Evolutionary conservation across 1,139 yeast genomes (phyloP), one percentile per base, ranked within the genome.

Genomic region (Pichia sp.): DNA sequence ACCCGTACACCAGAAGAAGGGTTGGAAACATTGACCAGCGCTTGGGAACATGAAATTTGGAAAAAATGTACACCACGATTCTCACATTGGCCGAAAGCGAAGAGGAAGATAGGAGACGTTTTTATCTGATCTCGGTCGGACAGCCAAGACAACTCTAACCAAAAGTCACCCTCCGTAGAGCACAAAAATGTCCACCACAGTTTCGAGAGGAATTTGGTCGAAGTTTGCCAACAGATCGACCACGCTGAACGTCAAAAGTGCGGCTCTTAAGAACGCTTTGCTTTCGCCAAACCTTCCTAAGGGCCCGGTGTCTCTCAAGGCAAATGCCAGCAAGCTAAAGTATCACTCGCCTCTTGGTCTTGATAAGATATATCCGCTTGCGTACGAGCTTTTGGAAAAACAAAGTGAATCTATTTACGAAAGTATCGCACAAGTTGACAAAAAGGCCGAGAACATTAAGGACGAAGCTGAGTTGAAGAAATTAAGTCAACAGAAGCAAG

Each of bases 311-410:
- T 72, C 82, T 23, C 62, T 81, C 48, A 73, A 71, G 49, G 72
- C 76, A 56, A 67, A 74, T 49, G 67, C 73, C 61, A 79, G 75
- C 49, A 74, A 76, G 55, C 58, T 69, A 42, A 76, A 77, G 59
- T 90, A 90, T 71, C 78, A 75, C 56, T 75, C 92, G 1, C 96
- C 96, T 26, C 72, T 70, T 48, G 85, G 83, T 1, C 76, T 90
- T 51, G 83, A 87, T 61, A 87, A 85, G 49, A 85, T 88, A 1
- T 90, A 89, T 70, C 79, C 85, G 54, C 68, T 77, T 53, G 89
- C 96, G 2, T 81, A 86, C 63, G 77, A 81, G 29, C 66, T 82
- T 40, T 72, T 90, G 58, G 80, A 84, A 64, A 61, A 74, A 15
- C 80, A 84, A 56, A 68, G 75, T 57, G 70, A 61, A 16, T 45